phyloP scores from a whole-genome alignment of 148 eudicot species.

The Vaccinium corymbosum region DNA sequence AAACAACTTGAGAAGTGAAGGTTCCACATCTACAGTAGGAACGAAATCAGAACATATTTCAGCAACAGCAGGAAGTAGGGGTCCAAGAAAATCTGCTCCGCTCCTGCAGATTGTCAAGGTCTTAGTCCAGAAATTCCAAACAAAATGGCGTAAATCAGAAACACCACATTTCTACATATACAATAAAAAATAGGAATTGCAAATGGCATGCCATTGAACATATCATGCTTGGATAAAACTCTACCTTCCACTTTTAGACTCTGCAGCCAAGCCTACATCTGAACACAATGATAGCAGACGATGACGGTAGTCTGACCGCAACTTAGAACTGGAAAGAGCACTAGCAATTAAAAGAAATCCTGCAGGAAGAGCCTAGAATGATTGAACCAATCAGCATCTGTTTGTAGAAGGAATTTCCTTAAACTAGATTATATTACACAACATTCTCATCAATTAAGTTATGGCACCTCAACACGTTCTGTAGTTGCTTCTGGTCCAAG shows the following conservation, averaged over 20 bases:
- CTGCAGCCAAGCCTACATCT: conserved; percentile 99
- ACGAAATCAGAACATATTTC: conserved; percentile 95
- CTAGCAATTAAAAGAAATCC: conserved; percentile 82
- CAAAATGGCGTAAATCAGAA: not conserved
- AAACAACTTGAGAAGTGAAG: conserved; percentile 85
- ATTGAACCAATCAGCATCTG: conserved; percentile 60
- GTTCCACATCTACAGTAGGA: conserved; percentile 80
- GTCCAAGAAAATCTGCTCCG: conserved; percentile 99
- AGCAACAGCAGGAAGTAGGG: conserved; percentile 94
- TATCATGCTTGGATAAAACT: not conserved
- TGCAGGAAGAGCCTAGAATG: conserved; percentile 91
- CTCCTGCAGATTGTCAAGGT: conserved; percentile 55
- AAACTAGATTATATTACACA: conserved; percentile 9
- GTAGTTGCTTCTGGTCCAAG: conserved; percentile 85
- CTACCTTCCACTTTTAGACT: conserved; percentile 96
- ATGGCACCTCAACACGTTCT: conserved; percentile 88
- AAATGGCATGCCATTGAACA: not conserved
- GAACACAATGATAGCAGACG: conserved; percentile 94
- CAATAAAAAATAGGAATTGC: not conserved
- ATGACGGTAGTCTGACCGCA: conserved; percentile 87
- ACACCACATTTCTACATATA: not conserved
- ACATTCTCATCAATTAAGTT: conserved; percentile 15
- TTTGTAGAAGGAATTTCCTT: conserved; percentile 12
- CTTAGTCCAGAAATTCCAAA: not conserved
- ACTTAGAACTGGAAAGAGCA: conserved; percentile 50